These are phyloP conservation scores for Acmispon strigosus DNA, from an alignment of 306 rosid species.

Conservation along the genomic window DNA sequence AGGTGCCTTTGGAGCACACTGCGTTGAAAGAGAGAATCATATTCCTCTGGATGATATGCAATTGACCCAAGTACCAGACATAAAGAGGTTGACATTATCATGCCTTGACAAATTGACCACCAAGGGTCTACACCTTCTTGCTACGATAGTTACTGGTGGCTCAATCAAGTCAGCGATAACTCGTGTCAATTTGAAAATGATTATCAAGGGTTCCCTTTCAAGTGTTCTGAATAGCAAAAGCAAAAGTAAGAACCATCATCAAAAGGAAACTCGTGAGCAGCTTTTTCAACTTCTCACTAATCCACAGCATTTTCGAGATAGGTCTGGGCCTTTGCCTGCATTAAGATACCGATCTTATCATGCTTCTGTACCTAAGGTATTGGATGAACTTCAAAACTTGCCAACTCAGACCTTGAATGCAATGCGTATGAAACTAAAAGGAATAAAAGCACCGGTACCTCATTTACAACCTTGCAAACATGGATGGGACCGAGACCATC, in stretches of 20 bases:
- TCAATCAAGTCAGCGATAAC: slow-evolving; percentile 44
- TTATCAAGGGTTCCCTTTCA: slow-evolving; percentile 43
- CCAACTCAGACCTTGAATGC: slow-evolving; percentile 48
- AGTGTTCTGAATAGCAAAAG: slow-evolving; percentile 24
- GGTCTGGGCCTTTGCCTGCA: slow-evolving; percentile 20
- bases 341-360: slow-evolving; percentile 24
- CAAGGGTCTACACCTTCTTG: slow-evolving; percentile 58
- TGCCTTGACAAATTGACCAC: slow-evolving; percentile 56
- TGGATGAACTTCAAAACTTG: slow-evolving; percentile 37
- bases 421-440: slow-evolving; percentile 65
- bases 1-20: slow-evolving; percentile 41
- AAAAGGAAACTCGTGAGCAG: slow-evolving; percentile 28
- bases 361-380: slow-evolving; percentile 33
- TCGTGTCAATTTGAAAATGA: slow-evolving; percentile 52
- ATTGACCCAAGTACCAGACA: slow-evolving; percentile 3
- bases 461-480: slow-evolving; percentile 38
- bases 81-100: slow-evolving; percentile 32
- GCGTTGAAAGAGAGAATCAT: slow-evolving; percentile 21
- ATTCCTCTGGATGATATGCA: slow-evolving; percentile 31
- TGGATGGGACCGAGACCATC: slow-evolving; percentile 38
- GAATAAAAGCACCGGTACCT: slow-evolving; percentile 29
- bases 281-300: slow-evolving; percentile 45
- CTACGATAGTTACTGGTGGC: slow-evolving; percentile 40
- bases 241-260: slow-evolving; percentile 1
- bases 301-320: slow-evolving; percentile 42